These are phyloP conservation scores for Boletus subcaerulescens DNA, from an alignment of 768 basidiomycete genomes.

Conservation along the genomic window DNA sequence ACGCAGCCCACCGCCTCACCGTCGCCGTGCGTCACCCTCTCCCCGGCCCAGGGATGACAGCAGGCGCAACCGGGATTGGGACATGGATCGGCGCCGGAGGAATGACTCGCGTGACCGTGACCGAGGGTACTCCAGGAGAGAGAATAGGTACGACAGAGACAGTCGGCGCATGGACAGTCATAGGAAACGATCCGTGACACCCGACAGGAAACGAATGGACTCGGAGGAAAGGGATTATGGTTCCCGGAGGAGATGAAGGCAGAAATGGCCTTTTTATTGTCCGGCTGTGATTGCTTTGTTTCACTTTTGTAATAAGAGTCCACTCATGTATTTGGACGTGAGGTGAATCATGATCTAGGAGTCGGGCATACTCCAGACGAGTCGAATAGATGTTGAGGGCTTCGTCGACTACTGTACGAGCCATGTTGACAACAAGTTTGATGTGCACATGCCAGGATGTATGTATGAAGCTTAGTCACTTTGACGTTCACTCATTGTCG, in stretches of 20 bases:
- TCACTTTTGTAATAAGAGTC: too few relatives aligned
- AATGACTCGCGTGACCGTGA: conserved; percentile 26
- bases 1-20: conserved; percentile 26
- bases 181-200: conserved; percentile 25
- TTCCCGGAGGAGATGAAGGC: conserved; percentile 18
- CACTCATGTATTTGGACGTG: too few relatives aligned
- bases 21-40: conserved; percentile 21
- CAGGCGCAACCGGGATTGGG: conserved; percentile 20
- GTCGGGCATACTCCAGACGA: too few relatives aligned
- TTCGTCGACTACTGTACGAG: too few relatives aligned
- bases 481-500: too few relatives aligned
- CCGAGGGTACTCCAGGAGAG: conserved; percentile 14
- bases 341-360: too few relatives aligned
- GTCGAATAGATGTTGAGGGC: too few relatives aligned
- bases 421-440: too few relatives aligned
- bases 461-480: not conserved
- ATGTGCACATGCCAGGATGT: too few relatives aligned
- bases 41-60: conserved; percentile 20
- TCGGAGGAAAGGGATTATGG: conserved; percentile 24
- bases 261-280: too few relatives aligned
- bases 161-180: conserved; percentile 17
- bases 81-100: conserved; percentile 26
- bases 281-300: too few relatives aligned
- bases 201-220: conserved; percentile 19
- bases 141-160: conserved; percentile 24